Base-by-base conservation (phyloP, 495 filamentous ascomycete genomes). In the Parachaetomium inaequale region DNA sequence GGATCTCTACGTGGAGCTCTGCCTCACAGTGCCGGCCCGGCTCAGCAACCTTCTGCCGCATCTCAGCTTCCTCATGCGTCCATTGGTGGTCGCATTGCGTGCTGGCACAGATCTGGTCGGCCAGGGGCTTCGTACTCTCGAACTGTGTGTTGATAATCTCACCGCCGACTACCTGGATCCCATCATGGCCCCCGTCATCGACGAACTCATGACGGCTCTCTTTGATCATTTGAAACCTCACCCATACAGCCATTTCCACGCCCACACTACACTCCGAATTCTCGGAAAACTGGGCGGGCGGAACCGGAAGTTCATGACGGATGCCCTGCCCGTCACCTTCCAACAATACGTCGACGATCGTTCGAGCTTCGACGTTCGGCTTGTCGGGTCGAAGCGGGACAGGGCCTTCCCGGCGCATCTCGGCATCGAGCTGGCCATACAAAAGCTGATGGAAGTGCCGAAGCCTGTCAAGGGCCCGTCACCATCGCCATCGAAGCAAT, bases 131-230 rank as follows among this genome's bases (percentile, higher is more conserved):
- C 81, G 95, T 25, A 99, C 95, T 0, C 79, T 99, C 17, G 95
- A 99, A 70, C 82, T 99, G 17, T 99, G 95, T 69, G 95, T 99
- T 26, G 95, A 99, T 63, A 99, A 99, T 67, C 82, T 99, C 1
- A 99, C 95, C 0, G 93, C 94, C 0, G 95, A 99, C 66, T 99
- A 99, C 69, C 73, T 99, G 32, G 95, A 99, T 66, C 95, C 95
- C 0, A 99, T 99, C 59, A 99, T 99, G 94, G 91, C 92, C 7
- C 95, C 95, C 2, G 94, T 96, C 47, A 97, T 99, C 75, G 94
- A 98, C 66, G 95, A 99, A 64, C 76, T 99, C 56, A 98, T 98
- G 93, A 91, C 91, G 45, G 93, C 92, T 4, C 81, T 99, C 8
- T 98, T 93, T 84, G 91, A 96, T 61, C 95, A 98, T 70, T 81